These are phyloP conservation scores for Fonsecaea erecta DNA, from an alignment of 2,329 filamentous ascomycete genomes.

Conservation along the genomic window DNA sequence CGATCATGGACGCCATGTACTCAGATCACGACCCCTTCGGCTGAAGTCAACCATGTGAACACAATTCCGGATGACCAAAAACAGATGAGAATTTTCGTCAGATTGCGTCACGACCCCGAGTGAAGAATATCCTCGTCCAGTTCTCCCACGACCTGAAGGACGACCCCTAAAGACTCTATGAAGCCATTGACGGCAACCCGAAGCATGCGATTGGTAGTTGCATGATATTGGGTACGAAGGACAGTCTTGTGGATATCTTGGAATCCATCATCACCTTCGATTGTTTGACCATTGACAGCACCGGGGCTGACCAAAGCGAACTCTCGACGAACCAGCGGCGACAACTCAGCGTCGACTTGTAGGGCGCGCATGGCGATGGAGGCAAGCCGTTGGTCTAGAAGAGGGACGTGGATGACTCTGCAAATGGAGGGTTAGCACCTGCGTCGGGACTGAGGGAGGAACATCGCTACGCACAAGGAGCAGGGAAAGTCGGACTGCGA, in stretches of 20 bases:
- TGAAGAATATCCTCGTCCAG: slow-evolving; percentile 82
- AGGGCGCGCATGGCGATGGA: slow-evolving; percentile 74
- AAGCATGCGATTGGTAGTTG: slow-evolving; percentile 94
- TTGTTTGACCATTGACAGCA: slow-evolving; percentile 34
- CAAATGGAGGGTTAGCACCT: slow-evolving; percentile 6
- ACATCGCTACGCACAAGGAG: slow-evolving; percentile 42
- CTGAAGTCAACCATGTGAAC: background rate
- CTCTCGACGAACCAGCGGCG: slow-evolving; percentile 74
- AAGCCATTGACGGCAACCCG: slow-evolving; percentile 95
- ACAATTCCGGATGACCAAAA: background rate
- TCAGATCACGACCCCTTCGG: background rate
- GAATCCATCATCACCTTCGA: slow-evolving; percentile 29
- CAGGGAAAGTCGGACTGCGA: slow-evolving; percentile 47
- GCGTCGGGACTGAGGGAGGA: background rate
- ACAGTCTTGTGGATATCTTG: slow-evolving; percentile 54
- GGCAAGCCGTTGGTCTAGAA: slow-evolving; percentile 80
- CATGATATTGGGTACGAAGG: slow-evolving; percentile 76
- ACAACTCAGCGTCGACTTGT: slow-evolving; percentile 86
- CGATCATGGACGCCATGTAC: background rate
- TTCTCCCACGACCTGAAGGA: slow-evolving; percentile 88
- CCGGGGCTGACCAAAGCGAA: slow-evolving; percentile 60
- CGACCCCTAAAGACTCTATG: slow-evolving; percentile 84
- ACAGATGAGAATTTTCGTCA: background rate
- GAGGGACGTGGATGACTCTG: slow-evolving; percentile 76
- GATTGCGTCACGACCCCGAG: slow-evolving; percentile 18